A percentile compares a stretch with the other conserved stretches of the same genome.
These are phyloP conservation scores for Neurospora sp. DNA, from an alignment of 495 filamentous ascomycete species.

Conservation along the genomic window DNA sequence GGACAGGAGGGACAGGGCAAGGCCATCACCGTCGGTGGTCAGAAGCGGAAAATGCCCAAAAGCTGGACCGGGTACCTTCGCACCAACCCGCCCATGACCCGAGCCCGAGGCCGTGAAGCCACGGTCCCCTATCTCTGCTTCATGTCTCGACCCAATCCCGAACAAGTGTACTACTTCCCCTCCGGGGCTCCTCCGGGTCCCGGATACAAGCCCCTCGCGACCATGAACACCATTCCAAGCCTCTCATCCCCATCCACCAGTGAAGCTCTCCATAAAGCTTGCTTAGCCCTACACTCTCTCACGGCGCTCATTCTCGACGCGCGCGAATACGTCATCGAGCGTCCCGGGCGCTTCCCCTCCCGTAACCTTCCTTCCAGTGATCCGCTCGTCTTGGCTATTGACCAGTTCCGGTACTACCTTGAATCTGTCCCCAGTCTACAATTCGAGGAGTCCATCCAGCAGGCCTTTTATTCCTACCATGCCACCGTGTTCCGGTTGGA, in stretches of 20 bases:
- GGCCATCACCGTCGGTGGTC: not conserved
- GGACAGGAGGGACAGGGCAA: not conserved
- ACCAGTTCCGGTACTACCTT: not conserved
- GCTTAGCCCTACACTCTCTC: not conserved
- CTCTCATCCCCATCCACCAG: not conserved
- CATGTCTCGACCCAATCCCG: not conserved
- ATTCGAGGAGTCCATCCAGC: not conserved
- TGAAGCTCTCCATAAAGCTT: not conserved
- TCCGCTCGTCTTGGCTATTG: not conserved
- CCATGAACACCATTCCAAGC: not conserved
- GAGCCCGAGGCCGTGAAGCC: not conserved
- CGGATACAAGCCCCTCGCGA: not conserved
- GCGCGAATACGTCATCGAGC: not conserved
- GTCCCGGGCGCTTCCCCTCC: not conserved
- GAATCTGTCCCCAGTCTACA: not conserved
- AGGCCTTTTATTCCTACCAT: not conserved
- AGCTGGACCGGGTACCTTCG: not conserved
- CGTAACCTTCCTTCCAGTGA: not conserved
- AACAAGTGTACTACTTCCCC: not conserved
- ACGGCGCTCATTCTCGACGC: not conserved
- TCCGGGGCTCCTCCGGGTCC: not conserved
- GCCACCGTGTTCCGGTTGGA: not conserved
- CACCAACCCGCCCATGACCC: not conserved
- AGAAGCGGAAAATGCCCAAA: not conserved
- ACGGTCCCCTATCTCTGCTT: not conserved